A percentile compares a stretch with the other conserved stretches of the same genome.
phyloP scores from a whole-genome alignment of 2,329 filamentous ascomycete genomes.

The Chaetothyriales sp. region DNA sequence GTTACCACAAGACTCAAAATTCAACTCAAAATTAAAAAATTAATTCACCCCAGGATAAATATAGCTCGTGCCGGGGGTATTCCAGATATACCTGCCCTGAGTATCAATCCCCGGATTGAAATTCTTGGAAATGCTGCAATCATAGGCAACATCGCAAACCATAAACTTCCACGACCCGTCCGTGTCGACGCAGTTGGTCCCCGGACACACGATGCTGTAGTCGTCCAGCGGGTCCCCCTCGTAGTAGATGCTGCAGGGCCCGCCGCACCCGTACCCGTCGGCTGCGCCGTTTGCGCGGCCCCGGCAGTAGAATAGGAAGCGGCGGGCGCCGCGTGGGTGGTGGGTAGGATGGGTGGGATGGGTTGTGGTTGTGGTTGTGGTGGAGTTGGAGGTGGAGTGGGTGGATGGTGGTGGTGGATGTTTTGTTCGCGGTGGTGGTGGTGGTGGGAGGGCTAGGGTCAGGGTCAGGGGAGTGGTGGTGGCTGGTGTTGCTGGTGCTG shows the following conservation, averaged over 20 bases:
- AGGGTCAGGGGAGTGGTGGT: neutral
- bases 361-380: too few relatives aligned
- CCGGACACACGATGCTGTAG: neutral
- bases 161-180: neutral
- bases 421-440: neutral
- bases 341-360: too few relatives aligned
- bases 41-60: neutral
- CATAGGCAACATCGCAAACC: neutral
- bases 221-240: neutral
- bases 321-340: neutral
- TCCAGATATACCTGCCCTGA: neutral
- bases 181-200: neutral
- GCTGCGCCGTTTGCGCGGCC: neutral
- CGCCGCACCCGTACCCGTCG: neutral
- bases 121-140: neutral
- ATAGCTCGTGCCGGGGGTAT: neutral
- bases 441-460: neutral
- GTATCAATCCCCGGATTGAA: neutral
- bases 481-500: slow-evolving; percentile 1
- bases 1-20: neutral
- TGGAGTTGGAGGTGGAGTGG: neutral
- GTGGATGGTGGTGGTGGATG: neutral
- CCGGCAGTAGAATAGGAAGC: neutral
- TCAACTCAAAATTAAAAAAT: too few relatives aligned
- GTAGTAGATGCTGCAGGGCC: neutral